These are phyloP conservation scores for Pseudogymnoascus sp. DNA, from an alignment of 2,329 filamentous ascomycete species.

Conservation along the genomic window DNA sequence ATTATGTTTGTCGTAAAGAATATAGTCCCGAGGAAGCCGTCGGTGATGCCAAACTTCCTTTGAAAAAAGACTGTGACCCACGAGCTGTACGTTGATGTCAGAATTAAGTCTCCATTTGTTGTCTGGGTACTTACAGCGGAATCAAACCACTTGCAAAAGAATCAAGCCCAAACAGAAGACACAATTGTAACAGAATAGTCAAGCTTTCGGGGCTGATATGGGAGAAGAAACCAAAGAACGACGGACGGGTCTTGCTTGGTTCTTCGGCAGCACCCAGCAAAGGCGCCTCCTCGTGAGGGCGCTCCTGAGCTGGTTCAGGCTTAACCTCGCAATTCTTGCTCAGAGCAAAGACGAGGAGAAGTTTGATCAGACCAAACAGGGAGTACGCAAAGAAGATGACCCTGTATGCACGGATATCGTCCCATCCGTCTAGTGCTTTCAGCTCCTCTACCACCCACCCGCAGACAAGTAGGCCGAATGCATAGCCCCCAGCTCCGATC, in stretches of 20 bases:
- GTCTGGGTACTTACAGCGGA: constrained; percentile 43
- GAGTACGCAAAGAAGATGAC: constrained; percentile 51
- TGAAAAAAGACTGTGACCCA: constrained; percentile 52
- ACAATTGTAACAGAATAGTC: constrained; percentile 50
- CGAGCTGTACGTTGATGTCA: constrained; percentile 36
- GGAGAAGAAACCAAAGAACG: constrained; percentile 31
- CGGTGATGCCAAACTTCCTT: constrained; percentile 38
- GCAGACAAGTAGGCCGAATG: constrained; percentile 48
- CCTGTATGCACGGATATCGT: constrained; percentile 41
- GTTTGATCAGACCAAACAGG: constrained; percentile 47
- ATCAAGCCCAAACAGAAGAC: constrained; percentile 60
- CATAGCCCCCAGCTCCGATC: constrained; percentile 49
- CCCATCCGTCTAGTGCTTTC: constrained; percentile 35
- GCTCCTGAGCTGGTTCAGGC: constrained; percentile 24
- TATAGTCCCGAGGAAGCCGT: constrained; percentile 43
- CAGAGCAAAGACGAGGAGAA: constrained; percentile 42
- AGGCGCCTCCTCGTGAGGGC: constrained; percentile 22
- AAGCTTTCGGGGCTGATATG: constrained; percentile 49
- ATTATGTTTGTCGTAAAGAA: constrained; percentile 48
- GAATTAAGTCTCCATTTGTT: constrained; percentile 37
- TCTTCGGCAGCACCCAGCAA: constrained; percentile 20
- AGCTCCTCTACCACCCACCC: constrained; percentile 52
- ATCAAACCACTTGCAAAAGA: constrained; percentile 64
- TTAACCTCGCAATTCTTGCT: constrained; percentile 33
- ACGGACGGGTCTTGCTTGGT: constrained; percentile 15